Conservation (phyloP, 2,329 filamentous ascomycete genomes). For the Coniochaeta sp. region DNA sequence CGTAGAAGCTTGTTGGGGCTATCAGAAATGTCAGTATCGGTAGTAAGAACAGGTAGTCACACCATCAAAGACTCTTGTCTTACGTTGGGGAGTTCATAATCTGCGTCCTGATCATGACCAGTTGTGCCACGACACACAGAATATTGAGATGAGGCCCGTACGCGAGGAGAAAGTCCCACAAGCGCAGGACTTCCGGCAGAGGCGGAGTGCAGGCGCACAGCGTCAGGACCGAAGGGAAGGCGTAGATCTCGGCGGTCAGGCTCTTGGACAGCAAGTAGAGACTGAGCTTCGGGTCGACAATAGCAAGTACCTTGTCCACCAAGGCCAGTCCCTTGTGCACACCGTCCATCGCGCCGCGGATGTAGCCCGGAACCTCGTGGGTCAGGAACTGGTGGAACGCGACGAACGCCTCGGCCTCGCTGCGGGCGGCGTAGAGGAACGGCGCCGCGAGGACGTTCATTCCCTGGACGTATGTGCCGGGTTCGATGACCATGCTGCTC, state of each 20-base stretch:
- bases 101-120: conserved; percentile 79
- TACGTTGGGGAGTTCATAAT: conserved; percentile 81
- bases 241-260: conserved; percentile 89
- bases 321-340: conserved; percentile 87
- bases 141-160: conserved; percentile 95
- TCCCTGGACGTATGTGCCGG: conserved; percentile 91
- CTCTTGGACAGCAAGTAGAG: conserved; percentile 78
- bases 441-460: conserved; percentile 98
- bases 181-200: conserved; percentile 79
- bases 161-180: conserved; percentile 97
- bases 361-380: conserved; percentile 84
- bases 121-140: conserved; percentile 89
- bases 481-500: conserved; percentile 47
- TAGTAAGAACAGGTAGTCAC: neutral
- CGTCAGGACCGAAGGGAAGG: conserved; percentile 90
- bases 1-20: conserved; percentile 92
- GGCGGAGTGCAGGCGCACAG: conserved; percentile 94
- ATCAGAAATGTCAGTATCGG: neutral
- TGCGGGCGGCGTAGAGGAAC: conserved; percentile 89
- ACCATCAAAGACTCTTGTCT: conserved; percentile 11
- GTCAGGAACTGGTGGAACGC: conserved; percentile 86
- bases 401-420: conserved; percentile 89
- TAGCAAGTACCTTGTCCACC: conserved; percentile 85
- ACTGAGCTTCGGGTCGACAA: conserved; percentile 84
- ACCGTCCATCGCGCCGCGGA: conserved; percentile 92